phyloP scores from a whole-genome alignment of 176 grass and related monocot genomes.

The Thalia dealbata region DNA sequence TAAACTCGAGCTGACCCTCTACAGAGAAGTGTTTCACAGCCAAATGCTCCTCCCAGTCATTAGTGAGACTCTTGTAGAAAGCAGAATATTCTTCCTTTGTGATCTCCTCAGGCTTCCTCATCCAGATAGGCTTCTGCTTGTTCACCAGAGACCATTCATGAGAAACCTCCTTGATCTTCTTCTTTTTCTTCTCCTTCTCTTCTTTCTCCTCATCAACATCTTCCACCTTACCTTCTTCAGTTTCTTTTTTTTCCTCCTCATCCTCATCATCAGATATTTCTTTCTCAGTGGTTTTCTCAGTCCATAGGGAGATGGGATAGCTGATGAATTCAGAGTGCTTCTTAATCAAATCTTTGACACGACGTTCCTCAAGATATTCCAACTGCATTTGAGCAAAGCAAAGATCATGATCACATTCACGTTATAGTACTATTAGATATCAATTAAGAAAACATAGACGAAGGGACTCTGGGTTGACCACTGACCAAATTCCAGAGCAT shows the following conservation, averaged over 20 bases:
- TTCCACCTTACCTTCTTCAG: constrained; percentile 87
- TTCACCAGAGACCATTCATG: constrained; percentile 86
- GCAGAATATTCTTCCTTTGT: constrained; percentile 96
- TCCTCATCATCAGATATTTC: constrained; percentile 98
- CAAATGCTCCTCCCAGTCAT: constrained; percentile 96
- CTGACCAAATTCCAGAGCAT: no score
- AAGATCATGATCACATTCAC: neutral
- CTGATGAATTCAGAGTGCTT: constrained; percentile 99
- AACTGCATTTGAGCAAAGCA: constrained; percentile 28
- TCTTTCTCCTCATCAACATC: constrained; percentile 92
- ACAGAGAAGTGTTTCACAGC: constrained; percentile 96
- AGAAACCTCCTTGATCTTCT: constrained; percentile 99
- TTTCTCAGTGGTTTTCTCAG: constrained; percentile 91
- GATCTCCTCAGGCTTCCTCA: constrained; percentile 98
- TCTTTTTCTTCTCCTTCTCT: constrained; percentile 87
- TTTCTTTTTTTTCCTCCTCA: constrained; percentile 90
- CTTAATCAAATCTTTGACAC: constrained; percentile 90
- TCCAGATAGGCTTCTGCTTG: constrained; percentile 99
- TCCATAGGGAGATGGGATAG: constrained; percentile 92
- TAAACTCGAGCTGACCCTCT: constrained; percentile 96
- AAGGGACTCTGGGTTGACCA: no score
- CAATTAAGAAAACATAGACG: no score
- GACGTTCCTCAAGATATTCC: constrained; percentile 94
- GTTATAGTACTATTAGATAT: no score
- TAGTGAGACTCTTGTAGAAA: constrained; percentile 96